Base-by-base conservation (phyloP, 352 stramenopile species). In the Phytophthora lateralis region DNA sequence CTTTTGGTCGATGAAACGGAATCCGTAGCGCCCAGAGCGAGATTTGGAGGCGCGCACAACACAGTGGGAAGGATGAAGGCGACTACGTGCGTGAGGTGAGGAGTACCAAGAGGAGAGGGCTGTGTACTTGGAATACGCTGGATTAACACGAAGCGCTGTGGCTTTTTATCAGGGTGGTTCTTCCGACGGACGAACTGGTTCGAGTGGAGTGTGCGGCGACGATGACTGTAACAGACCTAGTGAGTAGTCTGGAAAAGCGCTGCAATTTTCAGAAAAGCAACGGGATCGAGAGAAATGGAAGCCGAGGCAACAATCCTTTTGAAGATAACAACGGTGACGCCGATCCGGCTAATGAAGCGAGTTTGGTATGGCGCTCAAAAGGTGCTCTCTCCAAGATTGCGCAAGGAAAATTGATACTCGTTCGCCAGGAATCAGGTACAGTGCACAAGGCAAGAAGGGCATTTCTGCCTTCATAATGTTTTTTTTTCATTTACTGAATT, bases 111-210 rank as follows among this genome's bases (percentile, higher is more conserved):
- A 41, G n/a, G 11, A 24, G 26, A 30, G 26, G 26, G 26, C 4
- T 30, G 26, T 30, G 4, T 30, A 6, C 26, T 42, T n/a, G 14
- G 12, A 6, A 6, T 42, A 4, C 9, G 17, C 6, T n/a, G 35
- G 27, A 9, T 42, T 56, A 20, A 53, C 24, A 26, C 12, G 5
- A 11, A 14, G 21, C 5, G 27, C 24, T 58, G 18, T 59, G 29
- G 17, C 8, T 43, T 51, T 30, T 12, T 54, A 41, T 7, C 53
- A 76, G 71, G 53, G 63, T 79, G 35, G 71, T 76, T 53, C 66
- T 76, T 18, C 71, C 66, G 20, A 69, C 71, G 18, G 71, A 76
- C 24, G 51, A 76, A 18, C 50, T 79, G 12, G 66, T 79, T 55
- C 66, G 66, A 34, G 59, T 76, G 34, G 57, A 71, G 21, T 79